Evolutionary conservation across 2,329 filamentous ascomycete species (phyloP), one percentile per base, ranked within the genome.

Genomic region (Pseudogymnoascus sp.): DNA sequence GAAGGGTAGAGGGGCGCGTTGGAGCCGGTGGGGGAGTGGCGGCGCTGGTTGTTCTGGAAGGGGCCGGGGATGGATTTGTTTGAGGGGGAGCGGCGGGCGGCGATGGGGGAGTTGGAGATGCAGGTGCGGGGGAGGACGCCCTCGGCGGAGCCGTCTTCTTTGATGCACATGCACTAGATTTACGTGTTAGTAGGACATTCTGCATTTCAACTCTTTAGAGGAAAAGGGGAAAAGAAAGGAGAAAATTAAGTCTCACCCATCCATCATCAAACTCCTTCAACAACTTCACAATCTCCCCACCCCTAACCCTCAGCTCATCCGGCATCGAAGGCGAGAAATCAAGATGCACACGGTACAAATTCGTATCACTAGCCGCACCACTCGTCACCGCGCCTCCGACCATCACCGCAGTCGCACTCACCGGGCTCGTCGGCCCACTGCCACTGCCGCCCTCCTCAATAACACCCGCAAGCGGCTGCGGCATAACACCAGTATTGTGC

Each of bases 211-310:
- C n/a, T n/a, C n/a, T n/a, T n/a, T n/a, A n/a, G n/a, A n/a, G n/a
- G n/a, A n/a, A 2, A 13, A 38, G 46, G 35, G 60, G 40, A 61
- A 29, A 63, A 4, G 29, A 53, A 53, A 29, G 3, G 4, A 29
- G 19, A 29, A 17, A 29, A 53, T 10, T 7, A n/a, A 31, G 44
- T 82, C 89, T 83, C 83, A 93, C 90, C 95, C 95, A 99, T 71
- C 95, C 95, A 77, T 99, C 95, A 73, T 99, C 95, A 71, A 97
- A 99, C 77, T 96, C 93, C 72, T 97, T 93, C 61, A 97, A 81
- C 67, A 99, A 80, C 67, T 93, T 85, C 60, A 97, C 91, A 59
- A 99, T 81, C 66, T 96, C 88, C 61, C 95, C 95, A 64, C 88
- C 85, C 66, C 80, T 83, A 50, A 99, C 82, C 66, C 86, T 89